phyloP scores from a whole-genome alignment of 306 rosid species.

The Quercus ilex region DNA sequence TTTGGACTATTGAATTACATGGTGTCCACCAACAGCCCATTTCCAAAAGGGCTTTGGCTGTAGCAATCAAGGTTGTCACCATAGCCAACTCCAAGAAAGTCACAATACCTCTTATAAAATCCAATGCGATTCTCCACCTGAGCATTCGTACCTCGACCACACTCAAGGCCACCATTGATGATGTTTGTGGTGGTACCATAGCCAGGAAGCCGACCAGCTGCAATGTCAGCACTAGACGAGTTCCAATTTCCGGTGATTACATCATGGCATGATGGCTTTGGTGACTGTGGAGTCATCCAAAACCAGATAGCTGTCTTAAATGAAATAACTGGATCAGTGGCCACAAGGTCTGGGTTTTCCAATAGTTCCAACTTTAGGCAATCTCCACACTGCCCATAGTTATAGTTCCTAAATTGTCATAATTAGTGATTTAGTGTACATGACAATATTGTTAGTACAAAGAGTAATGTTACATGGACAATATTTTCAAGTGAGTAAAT shows the following conservation, averaged over 20 bases:
- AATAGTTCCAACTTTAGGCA: conserved; percentile 31
- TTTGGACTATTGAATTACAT: not conserved
- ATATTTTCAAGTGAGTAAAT: too few species aligned
- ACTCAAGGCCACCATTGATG: conserved; percentile 43
- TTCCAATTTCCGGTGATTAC: conserved; percentile 53
- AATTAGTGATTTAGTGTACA: not conserved
- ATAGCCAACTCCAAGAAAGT: conserved; percentile 22
- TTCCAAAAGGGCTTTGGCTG: conserved; percentile 24
- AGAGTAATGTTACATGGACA: too few species aligned
- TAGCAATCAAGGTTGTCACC: conserved; percentile 39
- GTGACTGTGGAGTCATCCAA: conserved; percentile 70
- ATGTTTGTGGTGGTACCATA: conserved; percentile 42
- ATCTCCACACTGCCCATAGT: conserved; percentile 51
- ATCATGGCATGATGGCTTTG: conserved; percentile 70
- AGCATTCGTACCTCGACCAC: conserved; percentile 25
- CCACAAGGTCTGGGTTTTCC: conserved; percentile 51
- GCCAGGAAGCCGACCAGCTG: conserved; percentile 31
- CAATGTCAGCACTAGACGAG: conserved; percentile 36
- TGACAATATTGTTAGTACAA: too few species aligned
- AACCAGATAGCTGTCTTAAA: conserved; percentile 75
- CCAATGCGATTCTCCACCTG: conserved; percentile 35
- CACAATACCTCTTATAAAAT: conserved; percentile 41
- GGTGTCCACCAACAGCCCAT: not conserved
- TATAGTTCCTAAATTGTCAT: conserved; percentile 45
- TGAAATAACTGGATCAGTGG: conserved; percentile 37